Percentiles rank a stretch among this genome's conserved stretches.
Conservation (phyloP, 202 grass and related monocot genomes). For the Setaria italica region DNA sequence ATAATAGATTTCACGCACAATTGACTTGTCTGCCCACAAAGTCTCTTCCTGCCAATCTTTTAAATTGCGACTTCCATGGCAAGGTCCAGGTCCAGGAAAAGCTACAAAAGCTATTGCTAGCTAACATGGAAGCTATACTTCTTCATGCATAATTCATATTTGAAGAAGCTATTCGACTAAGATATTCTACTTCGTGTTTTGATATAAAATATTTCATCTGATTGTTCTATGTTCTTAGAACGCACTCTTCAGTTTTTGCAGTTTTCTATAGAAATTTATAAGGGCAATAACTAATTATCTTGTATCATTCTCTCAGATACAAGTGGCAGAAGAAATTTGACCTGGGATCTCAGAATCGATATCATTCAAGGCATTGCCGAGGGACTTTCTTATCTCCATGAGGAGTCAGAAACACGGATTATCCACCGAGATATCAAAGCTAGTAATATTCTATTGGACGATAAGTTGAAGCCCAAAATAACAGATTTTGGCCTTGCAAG, state of each 20-base stretch:
- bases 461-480: conserved; percentile 84
- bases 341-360: conserved; percentile 64
- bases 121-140: not conserved
- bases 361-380: conserved; percentile 83
- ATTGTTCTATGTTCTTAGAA: not conserved
- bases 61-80: not conserved
- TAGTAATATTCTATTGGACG: conserved; percentile 90
- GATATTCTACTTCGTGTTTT: not conserved
- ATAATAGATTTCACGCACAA: not conserved
- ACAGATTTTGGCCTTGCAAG: conserved; percentile 91
- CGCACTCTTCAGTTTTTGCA: not conserved
- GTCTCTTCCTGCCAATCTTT: not conserved
- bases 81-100: not conserved
- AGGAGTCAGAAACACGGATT: conserved; percentile 80
- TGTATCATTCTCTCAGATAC: conserved; percentile 54
- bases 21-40: not conserved
- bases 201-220: conserved; percentile 1
- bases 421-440: conserved; percentile 94
- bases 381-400: conserved; percentile 85
- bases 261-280: conserved; percentile 7
- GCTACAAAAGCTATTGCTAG: not conserved
- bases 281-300: conserved; percentile 27
- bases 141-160: not conserved
- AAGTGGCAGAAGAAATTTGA: conserved; percentile 60
- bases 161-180: not conserved